These are phyloP conservation scores for Calonectria multiphialidica DNA, from an alignment of 2,329 filamentous ascomycete species.

Conservation along the genomic window DNA sequence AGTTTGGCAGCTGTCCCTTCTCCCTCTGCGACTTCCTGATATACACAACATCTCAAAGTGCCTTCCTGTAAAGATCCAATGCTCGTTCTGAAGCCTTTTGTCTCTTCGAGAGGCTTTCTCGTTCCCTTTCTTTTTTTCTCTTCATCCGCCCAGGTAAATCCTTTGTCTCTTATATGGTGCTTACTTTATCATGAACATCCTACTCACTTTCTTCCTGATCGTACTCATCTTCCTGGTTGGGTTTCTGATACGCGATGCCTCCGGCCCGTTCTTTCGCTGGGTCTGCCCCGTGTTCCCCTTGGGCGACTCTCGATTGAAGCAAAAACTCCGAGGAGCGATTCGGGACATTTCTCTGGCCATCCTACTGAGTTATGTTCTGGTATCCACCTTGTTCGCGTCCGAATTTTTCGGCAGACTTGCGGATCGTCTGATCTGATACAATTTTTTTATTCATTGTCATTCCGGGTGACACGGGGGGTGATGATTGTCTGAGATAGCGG, in stretches of 20 bases:
- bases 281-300: neutral
- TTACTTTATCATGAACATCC: neutral
- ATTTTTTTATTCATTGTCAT: neutral
- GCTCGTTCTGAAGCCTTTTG: neutral
- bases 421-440: neutral
- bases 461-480: neutral
- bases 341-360: too few relatives aligned
- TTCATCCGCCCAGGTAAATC: neutral
- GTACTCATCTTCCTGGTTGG: neutral
- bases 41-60: too few relatives aligned
- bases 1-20: too few relatives aligned
- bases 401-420: neutral
- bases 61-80: neutral
- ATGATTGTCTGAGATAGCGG: too few relatives aligned
- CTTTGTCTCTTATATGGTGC: neutral
- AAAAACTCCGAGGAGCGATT: neutral
- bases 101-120: neutral
- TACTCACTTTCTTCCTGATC: neutral
- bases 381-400: neutral
- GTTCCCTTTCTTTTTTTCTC: neutral
- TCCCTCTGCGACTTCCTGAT: too few relatives aligned
- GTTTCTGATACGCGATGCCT: neutral
- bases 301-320: neutral
- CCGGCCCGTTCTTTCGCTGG: neutral
- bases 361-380: neutral